Evolutionary conservation across 2,329 filamentous ascomycete genomes (phyloP), one percentile per base, ranked within the genome.

Genomic region (Apiospora saccharicola): DNA sequence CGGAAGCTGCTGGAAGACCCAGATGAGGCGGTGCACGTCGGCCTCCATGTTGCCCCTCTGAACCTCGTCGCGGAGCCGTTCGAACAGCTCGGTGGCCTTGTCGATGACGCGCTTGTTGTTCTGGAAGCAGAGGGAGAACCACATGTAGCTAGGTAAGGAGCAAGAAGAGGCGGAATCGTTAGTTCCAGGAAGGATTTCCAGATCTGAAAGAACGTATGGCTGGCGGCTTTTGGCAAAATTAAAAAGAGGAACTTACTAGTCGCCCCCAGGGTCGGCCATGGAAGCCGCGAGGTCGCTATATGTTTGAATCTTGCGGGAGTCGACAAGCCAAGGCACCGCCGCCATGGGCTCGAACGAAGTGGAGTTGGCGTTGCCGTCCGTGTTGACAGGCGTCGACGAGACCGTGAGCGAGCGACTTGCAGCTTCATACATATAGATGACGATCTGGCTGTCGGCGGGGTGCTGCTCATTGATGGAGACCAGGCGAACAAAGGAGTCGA

Each of bases 101-200:
- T 73, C 64, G 16, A 75, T 53, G n/a, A 76, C 34, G 22, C 71
- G 73, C 22, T 26, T 26, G 51, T 76, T 75, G 44, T 74, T 70
- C 34, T 76, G 74, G 72, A 76, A 75, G 37, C 75, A 76, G 7
- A 73, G 44, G 1, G 75, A 75, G 47, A 75, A 74, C 74, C 75
- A 76, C 12, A 64, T 69, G 14, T 26, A 5, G 12, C 51, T 53
- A 67, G 3, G 44, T 14, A 46, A 3, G 8, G 14, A 4, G 44
- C 12, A 44, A 46, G 14, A 46, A 46, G 16, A 14, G 6, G 16
- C 16, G 43, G 43, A 46, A 16, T 46, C 16, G 16, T 53, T 53
- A 26, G n/a, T 24, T 5, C 3, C 14, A 26, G 49, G 7, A 5
- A 5, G 5, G 19, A 4, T 47, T 37, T 37, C 5, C 44, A 47